Base-by-base conservation (phyloP, 768 basidiomycete genomes). In the Coprinopsis strossmayeri region DNA sequence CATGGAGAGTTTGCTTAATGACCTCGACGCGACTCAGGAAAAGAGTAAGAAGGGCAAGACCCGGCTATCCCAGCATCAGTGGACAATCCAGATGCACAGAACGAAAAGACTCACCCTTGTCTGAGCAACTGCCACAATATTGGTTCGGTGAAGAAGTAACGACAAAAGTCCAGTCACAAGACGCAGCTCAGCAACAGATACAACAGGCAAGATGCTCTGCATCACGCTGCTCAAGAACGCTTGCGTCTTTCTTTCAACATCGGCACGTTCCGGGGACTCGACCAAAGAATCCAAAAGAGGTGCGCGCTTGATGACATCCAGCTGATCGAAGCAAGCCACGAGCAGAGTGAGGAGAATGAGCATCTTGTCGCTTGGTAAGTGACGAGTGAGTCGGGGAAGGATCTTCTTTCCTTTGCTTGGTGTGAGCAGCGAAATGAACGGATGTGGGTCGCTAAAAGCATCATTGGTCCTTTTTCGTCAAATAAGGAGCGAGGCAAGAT, bases 321-420 rank as follows among this genome's bases (percentile, higher is more conserved):
- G 75, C 63, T 97, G 93, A 51, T 78, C 81, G 70, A 97, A 98
- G 59, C 91, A 95, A 0, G 94, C 94, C 41, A 96, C 84, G 28
- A 98, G 77, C 21, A 98, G 82, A 1, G 93, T 96, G 34, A 97
- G 70, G 21, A 97, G 70, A 3, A 90, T 92, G 32, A 91, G 78
- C 76, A 91, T 84, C 61, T 87, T 84, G 41, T 85, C 72, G 26
- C 79, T 75, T 53, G 78, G 77, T 15, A 98, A 77, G 56, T 92
- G 87, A 17, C 94, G 84, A 9, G 91, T 83, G 12, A 93, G 78
- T 38, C 96, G 84, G 2, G 92, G 88, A 11, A 99, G 73, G 21
- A 99, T 76, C 52, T 84, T 84, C 71, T 97, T 98, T 49, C 96
- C 96, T 66, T 99, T 99, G 56, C 79, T 78, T 3, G 90, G 84